phyloP scores from a whole-genome alignment of 352 stramenopile genomes.

The Phytophthora agathidicida region DNA sequence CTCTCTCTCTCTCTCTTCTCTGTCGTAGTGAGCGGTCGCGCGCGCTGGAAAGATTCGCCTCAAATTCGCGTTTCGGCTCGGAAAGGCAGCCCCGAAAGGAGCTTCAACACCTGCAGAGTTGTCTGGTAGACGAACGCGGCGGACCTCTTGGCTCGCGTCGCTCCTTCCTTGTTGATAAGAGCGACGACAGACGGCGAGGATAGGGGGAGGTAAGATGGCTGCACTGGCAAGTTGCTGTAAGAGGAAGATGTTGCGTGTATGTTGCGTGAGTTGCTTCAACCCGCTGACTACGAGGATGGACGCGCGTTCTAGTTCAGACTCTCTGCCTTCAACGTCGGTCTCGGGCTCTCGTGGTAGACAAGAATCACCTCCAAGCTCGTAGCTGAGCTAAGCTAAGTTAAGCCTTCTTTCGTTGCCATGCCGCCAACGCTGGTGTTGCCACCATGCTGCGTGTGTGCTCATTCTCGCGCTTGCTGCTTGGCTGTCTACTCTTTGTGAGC shows the following conservation, averaged over 20 bases:
- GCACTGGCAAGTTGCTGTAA: not conserved
- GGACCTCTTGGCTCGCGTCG: not conserved
- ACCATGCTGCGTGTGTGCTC: not conserved
- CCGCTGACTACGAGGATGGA: not conserved
- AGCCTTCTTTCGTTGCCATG: too few relatives aligned
- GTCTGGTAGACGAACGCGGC: not conserved
- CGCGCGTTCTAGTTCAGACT: not conserved
- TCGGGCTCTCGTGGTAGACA: too few relatives aligned
- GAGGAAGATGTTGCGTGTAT: too few relatives aligned
- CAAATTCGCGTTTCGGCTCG: conserved; percentile 21
- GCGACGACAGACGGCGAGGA: not conserved
- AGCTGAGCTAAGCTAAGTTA: too few relatives aligned
- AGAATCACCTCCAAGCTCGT: too few relatives aligned
- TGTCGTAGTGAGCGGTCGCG: too few relatives aligned
- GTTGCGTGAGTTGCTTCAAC: not conserved
- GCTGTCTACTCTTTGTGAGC: conserved; percentile 22
- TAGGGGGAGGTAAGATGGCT: conserved; percentile 2
- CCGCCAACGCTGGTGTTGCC: not conserved
- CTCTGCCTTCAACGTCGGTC: too few relatives aligned
- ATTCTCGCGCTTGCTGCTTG: not conserved
- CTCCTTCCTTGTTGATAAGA: conserved; percentile 17
- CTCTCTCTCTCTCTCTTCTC: too few relatives aligned
- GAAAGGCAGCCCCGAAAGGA: too few relatives aligned
- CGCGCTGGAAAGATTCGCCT: conserved; percentile 25
- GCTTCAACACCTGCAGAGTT: not conserved